phyloP scores from a whole-genome alignment of 2,329 filamentous ascomycete species.

The Macrophomina phaseolina region DNA sequence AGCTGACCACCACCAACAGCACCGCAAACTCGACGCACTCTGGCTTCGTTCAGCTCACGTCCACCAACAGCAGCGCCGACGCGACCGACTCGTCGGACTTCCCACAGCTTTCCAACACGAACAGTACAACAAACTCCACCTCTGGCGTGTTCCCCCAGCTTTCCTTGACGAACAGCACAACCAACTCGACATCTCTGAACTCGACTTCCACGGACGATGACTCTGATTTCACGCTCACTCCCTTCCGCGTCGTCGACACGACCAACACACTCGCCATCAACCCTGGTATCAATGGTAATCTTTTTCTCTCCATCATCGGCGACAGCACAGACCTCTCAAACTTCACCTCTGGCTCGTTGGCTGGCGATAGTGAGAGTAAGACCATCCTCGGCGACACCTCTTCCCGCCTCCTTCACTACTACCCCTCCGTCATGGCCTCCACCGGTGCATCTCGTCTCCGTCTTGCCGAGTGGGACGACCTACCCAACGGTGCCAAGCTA shows the following conservation, averaged over 20 bases:
- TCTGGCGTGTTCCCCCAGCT: constrained; percentile 4
- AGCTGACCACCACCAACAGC: neutral
- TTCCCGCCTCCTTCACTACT: constrained; percentile 26
- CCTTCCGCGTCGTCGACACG: constrained; percentile 11
- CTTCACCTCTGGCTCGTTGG: neutral
- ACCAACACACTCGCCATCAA: constrained; percentile 5
- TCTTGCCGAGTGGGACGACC: constrained; percentile 28
- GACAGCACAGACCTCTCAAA: constrained; percentile 27
- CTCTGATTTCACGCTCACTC: neutral
- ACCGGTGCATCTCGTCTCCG: constrained; percentile 30
- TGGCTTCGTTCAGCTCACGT: neutral
- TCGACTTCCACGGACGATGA: neutral
- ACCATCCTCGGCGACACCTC: constrained; percentile 23
- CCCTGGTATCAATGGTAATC: constrained; percentile 7
- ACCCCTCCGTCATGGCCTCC: constrained; percentile 25
- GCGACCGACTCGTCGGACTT: neutral
- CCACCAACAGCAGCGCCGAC: neutral
- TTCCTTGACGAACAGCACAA: neutral
- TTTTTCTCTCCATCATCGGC: constrained; percentile 16
- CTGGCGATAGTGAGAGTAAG: constrained; percentile 4
- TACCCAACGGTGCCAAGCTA: constrained; percentile 27
- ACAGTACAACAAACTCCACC: neutral
- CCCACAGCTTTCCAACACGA: neutral
- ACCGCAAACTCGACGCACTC: neutral
- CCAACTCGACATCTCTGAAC: neutral